Evolutionary conservation across 768 basidiomycete species (phyloP), one percentile per base, ranked within the genome.

Genomic region (Xerocomus potaroensis): DNA sequence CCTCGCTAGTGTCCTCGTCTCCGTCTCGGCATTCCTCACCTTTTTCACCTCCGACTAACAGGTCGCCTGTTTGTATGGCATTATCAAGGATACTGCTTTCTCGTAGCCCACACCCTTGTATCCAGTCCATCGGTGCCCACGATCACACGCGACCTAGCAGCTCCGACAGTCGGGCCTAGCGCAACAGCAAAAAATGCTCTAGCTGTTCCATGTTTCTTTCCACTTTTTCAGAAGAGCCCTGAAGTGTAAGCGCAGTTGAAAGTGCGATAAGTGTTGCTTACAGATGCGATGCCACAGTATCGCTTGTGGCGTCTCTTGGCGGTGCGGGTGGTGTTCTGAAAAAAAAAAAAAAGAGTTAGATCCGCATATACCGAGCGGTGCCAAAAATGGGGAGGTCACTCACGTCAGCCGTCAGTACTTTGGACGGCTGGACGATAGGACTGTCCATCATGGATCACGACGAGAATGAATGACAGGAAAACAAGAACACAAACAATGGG

Each of bases 231-330:
- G 57, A 48, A 9, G 46, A 40, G 18, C 48, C 50, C 23, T 54
- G 50, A n/a, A 52, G 51, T 1, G 84, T 81, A 16, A 87, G 67
- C 0, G 87, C 82, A 0, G 80, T 81, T 1, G 87, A 84, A 5
- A 91, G 70, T 0, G 84, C 77, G 8, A 79, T 73, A 59, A 89
- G 90, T 0, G 88, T 88, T 0, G 86, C 86, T 42, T 76, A 71
- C 11, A 90, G 68, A 64, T 91, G 88, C 1, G 84, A 89, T 0
- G 79, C 68, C 16, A 91, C 74, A 1, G 78, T 83, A 57, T 90
- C 88, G 64, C 23, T 88, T 84, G 5, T 67, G 67, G 11, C 81
- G 76, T 53, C 79, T 78, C 63, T 80, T 88, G 9, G 72, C 64
- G 12, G 77, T 74, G 8, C 77, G 73, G 2, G 76, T 54, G 35